Evolutionary conservation across 2,329 filamentous ascomycete genomes (phyloP), one percentile per base, ranked within the genome.

Genomic region (Fusarium sp.): DNA sequence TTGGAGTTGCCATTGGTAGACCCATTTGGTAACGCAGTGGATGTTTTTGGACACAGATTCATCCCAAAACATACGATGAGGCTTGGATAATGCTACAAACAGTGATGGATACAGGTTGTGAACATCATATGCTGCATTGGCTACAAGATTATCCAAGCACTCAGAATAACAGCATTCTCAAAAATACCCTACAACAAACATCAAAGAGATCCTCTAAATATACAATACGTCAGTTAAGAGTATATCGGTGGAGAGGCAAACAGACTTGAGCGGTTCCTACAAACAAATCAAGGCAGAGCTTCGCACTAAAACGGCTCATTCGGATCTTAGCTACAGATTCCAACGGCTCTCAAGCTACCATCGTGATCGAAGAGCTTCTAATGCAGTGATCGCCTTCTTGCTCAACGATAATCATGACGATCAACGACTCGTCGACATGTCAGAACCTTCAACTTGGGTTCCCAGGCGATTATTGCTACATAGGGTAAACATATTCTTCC

Each of bases 341-440:
- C 34, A 44, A 57, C 51, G 23, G 30, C 44, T 49, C 34, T 13
- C 9, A 39, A 13, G 7, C 51, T 44, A 21, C 28, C 25, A 44
- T 50, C 16, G n/a, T 39, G 54, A 70, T 65, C 67, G 66, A 67
- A 63, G 50, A 25, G 53, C 56, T 63, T 55, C n/a, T 26, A 45
- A 30, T 34, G 19, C 23, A 39, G 34, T 50, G 37, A 50, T 57
- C 21, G n/a, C 19, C 9, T 41, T 7, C 2, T 14, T 19, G n/a
- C 21, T 53, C 21, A 43, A 25, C 34, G 41, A 51, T 49, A 21
- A 46, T 49, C 39, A 43, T 62, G 44, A 25, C 43, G 67, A 64
- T 64, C 57, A 50, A 9, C 19, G 44, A 28, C n/a, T 28, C 50
- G 9, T 21, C 12, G 28, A 45, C 26, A 51, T 62, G 25, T 21